Base-by-base conservation (phyloP, 2,329 filamentous ascomycete species). In the Plectosphaerella cucumerina region DNA sequence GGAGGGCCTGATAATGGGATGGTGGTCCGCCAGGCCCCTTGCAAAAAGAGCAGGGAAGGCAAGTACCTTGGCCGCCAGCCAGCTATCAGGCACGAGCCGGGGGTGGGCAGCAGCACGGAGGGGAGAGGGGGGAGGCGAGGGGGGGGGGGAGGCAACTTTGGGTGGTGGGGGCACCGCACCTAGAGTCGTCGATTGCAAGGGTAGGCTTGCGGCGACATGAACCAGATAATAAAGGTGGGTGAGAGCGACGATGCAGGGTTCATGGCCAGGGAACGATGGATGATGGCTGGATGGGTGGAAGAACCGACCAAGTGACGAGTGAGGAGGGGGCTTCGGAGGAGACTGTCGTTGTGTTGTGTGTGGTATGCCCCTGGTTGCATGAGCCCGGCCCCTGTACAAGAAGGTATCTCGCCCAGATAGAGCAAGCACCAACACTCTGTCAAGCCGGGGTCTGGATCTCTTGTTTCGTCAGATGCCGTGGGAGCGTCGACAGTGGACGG, bases 391-490 rank as follows among this genome's bases (percentile, higher is more conserved):
- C n/a, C n/a, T n/a, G n/a, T n/a, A n/a, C n/a, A n/a, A n/a, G n/a
- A n/a, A n/a, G n/a, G 26, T 31, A 31, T 31, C 8, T 11, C 26
- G 18, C 26, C 17, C 50, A 39, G 31, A 55, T 44, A 34, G 37
- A 50, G 10, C 33, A n/a, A n/a, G n/a, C n/a, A n/a, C 33, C 8
- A 55, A 34, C 48, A 51, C 50, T 4, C 48, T n/a, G 18, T 50
- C 31, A 44, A 52, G 26, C 26, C 26, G 26, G 26, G 26, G 26
- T 11, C 26, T 31, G 26, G 26, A 31, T 31, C 26, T 31, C 26
- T 31, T 10, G 9, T 31, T 11, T 31, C 26, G 26, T 31, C 26
- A 31, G 26, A 11, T 31, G 26, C 26, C 26, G 26, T 31, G 26
- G 12, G 12, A 10, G 26, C 12, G 26, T 31, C 12, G 26, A 31